These are phyloP conservation scores for Cyphellophora attinorum DNA, from an alignment of 2,329 filamentous ascomycete species.

Conservation along the genomic window DNA sequence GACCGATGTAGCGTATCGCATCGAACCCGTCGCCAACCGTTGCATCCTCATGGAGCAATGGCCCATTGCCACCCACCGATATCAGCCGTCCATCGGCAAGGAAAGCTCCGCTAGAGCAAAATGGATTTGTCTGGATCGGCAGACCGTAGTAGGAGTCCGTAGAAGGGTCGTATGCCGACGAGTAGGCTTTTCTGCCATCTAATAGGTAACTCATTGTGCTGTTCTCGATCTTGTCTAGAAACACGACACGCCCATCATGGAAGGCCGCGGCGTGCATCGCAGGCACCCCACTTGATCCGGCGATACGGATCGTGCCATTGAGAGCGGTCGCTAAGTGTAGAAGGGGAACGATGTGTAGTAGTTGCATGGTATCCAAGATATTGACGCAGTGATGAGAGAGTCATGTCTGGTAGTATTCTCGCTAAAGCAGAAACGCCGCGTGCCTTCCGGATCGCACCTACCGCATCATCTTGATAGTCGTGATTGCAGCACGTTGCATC, in stretches of 20 bases:
- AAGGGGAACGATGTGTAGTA: no score
- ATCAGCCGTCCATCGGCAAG: conserved; percentile 47
- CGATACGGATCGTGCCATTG: conserved; percentile 37
- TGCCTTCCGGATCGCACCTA: no score
- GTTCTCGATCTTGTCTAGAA: conserved; percentile 55
- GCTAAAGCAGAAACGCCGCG: no score
- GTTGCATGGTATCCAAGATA: no score
- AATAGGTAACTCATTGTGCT: conserved; percentile 47
- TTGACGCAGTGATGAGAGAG: no score
- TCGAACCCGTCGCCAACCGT: conserved; percentile 51
- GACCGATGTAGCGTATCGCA: conserved; percentile 45
- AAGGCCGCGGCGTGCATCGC: conserved; percentile 51
- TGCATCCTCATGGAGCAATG: conserved; percentile 45
- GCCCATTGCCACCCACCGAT: conserved; percentile 49
- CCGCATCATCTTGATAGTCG: no score
- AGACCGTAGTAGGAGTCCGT: conserved; percentile 27
- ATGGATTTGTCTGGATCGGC: conserved; percentile 42
- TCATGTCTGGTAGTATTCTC: no score
- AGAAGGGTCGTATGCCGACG: conserved; percentile 47
- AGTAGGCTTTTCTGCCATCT: conserved; percentile 50
- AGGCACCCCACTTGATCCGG: conserved; percentile 51
- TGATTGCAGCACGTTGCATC: no score
- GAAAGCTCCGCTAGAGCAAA: conserved; percentile 52
- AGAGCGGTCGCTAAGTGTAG: no score
- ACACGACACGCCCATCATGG: conserved; percentile 50